Conservation (phyloP, 2,329 filamentous ascomycete species). For the Claviceps sp. region DNA sequence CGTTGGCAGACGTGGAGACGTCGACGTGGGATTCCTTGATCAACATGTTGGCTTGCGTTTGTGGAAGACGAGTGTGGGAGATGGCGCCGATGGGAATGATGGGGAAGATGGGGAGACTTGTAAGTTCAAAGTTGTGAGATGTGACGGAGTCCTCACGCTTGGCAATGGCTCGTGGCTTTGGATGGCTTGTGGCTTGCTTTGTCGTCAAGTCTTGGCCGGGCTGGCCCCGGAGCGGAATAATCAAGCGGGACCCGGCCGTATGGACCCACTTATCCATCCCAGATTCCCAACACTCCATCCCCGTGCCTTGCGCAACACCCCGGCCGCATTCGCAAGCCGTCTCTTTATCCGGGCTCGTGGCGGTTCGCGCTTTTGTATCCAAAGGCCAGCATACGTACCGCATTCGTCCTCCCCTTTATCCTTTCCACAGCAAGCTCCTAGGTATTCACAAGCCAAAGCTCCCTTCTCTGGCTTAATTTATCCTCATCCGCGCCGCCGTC, state of each 20-base stretch:
- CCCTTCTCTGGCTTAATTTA: not conserved
- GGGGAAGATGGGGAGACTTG: not conserved
- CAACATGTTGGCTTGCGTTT: slow-evolving; percentile 27
- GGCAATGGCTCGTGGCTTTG: no score
- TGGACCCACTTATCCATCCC: not conserved
- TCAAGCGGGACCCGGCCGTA: not conserved
- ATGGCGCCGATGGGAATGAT: not conserved
- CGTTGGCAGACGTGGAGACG: slow-evolving; percentile 36
- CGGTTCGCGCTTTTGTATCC: not conserved
- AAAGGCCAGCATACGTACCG: no score
- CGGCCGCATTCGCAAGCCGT: not conserved
- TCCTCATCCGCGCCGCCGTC: not conserved
- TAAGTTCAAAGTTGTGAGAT: no score
- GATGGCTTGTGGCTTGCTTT: no score
- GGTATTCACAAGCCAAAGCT: not conserved
- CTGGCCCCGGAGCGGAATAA: slow-evolving; percentile 4
- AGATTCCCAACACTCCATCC: not conserved
- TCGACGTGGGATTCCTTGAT: slow-evolving; percentile 40
- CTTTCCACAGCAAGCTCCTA: not conserved
- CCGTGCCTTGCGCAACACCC: not conserved
- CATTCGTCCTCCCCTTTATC: no score
- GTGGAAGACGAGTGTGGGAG: not conserved
- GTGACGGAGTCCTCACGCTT: no score
- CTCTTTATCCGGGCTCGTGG: not conserved
- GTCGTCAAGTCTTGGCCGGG: no score